Evolutionary conservation across 805 yeast species (phyloP), one percentile per base, ranked within the genome.

Genomic region (Danielia oregonensis): DNA sequence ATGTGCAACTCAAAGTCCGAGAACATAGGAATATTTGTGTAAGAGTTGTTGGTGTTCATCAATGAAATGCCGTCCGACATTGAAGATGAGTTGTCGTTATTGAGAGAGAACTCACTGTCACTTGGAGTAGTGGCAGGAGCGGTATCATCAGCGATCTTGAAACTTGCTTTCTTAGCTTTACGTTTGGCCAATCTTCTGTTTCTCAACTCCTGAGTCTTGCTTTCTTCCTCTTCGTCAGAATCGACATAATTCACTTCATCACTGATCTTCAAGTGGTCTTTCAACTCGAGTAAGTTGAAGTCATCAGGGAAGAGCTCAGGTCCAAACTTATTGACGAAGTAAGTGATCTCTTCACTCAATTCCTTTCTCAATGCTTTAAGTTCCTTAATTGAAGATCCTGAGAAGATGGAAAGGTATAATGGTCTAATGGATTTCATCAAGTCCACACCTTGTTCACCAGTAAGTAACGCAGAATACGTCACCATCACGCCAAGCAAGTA

Each of bases 391-490:
- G 79, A 74, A 13, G 72, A 61, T 26, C 83, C 82, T 16, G 78
- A 69, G 8, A 73, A 74, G 13, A 84, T 56, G 3, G 85, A 76
- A 17, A 82, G 57, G 60, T 82, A 83, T 27, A 91, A 63, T 1
- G 97, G 96, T 45, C 88, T 74, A 36, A 91, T 63, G 3, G 94
- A 81, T 54, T 87, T 87, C 56, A 83, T 74, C 30, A 85, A 71
- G 55, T 91, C 97, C 79, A 86, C 73, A 23, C 98, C 98, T 40
- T 80, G 83, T 54, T 93, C 98, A 35, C 98, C 97, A 38, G 87
- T 78, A 17, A 86, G 70, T 46, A 93, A 70, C 0, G 98, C 96
- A n/a, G 95, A 79, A 52, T 86, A 91, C 0, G 97, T 86, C 11
- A 91, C 78, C 18, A 72, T 55, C 1, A 75, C 86, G 35, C 93